Base-by-base conservation (phyloP, 2,329 filamentous ascomycete species). In the Davidsoniella eucalypti region DNA sequence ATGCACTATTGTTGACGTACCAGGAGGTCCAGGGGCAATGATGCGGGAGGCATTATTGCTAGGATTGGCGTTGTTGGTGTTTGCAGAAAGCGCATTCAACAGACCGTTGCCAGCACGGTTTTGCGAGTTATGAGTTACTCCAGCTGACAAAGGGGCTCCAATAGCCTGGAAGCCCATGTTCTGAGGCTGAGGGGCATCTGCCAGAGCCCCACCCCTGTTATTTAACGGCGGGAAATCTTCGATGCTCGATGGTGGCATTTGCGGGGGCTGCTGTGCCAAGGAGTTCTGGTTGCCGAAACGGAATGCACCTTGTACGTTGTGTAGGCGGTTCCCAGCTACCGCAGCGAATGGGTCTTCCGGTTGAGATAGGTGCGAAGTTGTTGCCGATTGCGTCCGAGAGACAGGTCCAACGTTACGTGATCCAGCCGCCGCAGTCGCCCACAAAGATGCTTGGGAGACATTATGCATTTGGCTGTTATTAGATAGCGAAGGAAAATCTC, bases 401-500 rank as follows among this genome's bases (percentile, higher is more conserved):
- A 72, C 65, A 25, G 66, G 66, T 1, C 66, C 71, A 42, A 65
- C 66, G 51, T 75, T 61, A 52, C 65, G 71, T 54, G 75, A 52
- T 8, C 49, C 66, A 16, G 70, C 65, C 5, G 68, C 69, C 54
- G 66, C 65, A 23, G 67, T 65, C 40, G 73, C 69, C 75, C 75
- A 79, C 63, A 78, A 67, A 4, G 72, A 72, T 12, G 69, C 64
- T 54, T 69, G 69, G 43, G 61, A 69, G 5, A 68, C 61, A 52
- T 62, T 72, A 25, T 70, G 64, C 41, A 76, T 62, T 58, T 76
- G 73, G 42, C 74, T 67, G 55, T 73, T 78, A 58, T 76, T 78
- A 47, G 76, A 80, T 56, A 82, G 63, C 18, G 77, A 79, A 7
- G 78, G 78, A 50, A 82, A 82, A 59, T 82, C 78, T 54, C 78